Conservation (phyloP, 768 basidiomycete species). For the Trametes gibbosa region DNA sequence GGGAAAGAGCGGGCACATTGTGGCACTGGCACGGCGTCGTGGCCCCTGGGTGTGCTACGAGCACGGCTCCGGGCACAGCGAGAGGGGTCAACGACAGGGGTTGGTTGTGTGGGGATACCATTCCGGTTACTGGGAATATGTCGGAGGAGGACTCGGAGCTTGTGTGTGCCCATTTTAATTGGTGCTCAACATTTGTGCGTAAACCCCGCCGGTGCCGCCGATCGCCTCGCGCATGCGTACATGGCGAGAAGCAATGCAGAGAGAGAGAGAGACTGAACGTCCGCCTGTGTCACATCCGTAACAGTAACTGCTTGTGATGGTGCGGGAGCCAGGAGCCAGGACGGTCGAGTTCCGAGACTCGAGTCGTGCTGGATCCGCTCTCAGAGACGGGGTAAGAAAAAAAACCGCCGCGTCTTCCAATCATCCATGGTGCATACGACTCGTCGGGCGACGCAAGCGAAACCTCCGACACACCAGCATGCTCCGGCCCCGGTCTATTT, state of each 20-base stretch:
- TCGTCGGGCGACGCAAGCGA: not conserved
- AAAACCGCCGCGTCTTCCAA: not conserved
- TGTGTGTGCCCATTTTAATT: not conserved
- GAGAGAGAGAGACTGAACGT: not conserved
- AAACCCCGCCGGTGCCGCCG: not conserved
- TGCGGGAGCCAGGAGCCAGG: no score
- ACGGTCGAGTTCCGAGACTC: no score
- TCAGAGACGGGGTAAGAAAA: not conserved
- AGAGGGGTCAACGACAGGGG: no score
- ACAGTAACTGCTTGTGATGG: no score
- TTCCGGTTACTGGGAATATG: no score
- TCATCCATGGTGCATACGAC: not conserved
- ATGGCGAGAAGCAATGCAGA: not conserved
- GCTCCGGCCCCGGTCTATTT: not conserved
- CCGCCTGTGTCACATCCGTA: not conserved
- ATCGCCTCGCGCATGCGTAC: not conserved
- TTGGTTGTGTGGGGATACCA: no score
- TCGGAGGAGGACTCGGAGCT: not conserved
- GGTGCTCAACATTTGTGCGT: constrained; percentile 1
- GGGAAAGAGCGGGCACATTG: no score
- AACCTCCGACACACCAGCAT: not conserved
- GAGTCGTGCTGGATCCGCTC: not conserved
- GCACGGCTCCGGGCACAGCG: no score
- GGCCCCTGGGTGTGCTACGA: no score
- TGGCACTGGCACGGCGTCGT: no score